Conservation (phyloP, 306 rosid genomes). For the Erythrophleum fordii region DNA sequence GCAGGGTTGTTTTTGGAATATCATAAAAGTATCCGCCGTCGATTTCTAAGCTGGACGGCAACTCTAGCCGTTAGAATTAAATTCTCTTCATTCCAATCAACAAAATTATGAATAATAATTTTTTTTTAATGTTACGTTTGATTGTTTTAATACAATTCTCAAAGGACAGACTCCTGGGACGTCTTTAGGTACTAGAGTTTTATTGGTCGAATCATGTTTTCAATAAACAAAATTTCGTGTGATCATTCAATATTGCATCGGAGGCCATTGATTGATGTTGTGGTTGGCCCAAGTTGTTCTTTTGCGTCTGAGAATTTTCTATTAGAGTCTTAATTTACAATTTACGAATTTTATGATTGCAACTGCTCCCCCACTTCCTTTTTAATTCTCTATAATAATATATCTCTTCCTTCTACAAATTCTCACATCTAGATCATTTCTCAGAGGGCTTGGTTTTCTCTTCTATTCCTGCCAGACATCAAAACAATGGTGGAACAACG, state of each 20-base stretch:
- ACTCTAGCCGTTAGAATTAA: not conserved
- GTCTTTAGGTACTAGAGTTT: not conserved
- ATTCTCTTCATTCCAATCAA: not conserved
- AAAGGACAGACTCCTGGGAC: not conserved
- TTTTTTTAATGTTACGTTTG: not conserved
- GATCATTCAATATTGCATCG: not conserved
- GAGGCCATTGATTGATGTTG: not conserved
- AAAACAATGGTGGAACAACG: constrained; percentile 67
- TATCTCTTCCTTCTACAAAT: constrained; percentile 25
- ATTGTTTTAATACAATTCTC: not conserved
- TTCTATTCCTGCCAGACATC: constrained; percentile 32
- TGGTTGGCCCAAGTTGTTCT: not conserved
- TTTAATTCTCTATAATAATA: constrained; percentile 43
- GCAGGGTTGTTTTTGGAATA: not conserved
- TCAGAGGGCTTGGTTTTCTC: constrained; percentile 42
- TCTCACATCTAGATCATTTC: constrained; percentile 42
- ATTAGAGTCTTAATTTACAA: not conserved
- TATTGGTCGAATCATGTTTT: not conserved
- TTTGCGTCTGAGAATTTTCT: constrained; percentile 16
- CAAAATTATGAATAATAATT: not conserved
- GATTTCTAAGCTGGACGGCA: not conserved
- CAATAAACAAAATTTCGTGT: not conserved
- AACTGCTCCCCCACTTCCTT: constrained; percentile 30
- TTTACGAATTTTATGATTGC: constrained; percentile 7
- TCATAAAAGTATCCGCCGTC: not conserved